Base-by-base conservation (phyloP, 768 basidiomycete species). In the Podaxis carcinomalis region DNA sequence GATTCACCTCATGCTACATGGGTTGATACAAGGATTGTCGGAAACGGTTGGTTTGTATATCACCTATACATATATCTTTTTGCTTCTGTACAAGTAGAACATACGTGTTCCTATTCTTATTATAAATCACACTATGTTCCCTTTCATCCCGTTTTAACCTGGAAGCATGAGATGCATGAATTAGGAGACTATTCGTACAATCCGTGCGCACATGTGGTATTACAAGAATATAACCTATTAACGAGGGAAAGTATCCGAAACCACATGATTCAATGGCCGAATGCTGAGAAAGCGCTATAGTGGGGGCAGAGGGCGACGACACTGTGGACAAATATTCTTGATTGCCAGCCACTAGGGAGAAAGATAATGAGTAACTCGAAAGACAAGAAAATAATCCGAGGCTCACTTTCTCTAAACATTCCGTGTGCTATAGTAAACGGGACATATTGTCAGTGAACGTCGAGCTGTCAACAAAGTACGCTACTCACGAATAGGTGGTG, bases 301-400 rank as follows among this genome's bases (percentile, higher is more conserved):
- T 0, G 92, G 91, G 9, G 93, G 93, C 51, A 95, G 71, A 16
- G 89, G 87, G 62, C 93, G 77, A 63, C 93, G 88, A 73, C 93
- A 94, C 62, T 93, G 87, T n/a, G 93, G 93, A 68, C 93, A 95
- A 42, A 95, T 93, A 64, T 92, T 94, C 90, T 90, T 90, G 69
- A 90, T 87, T 54, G 85, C 85, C 63, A 90, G 80, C 90, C 90
- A 91, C 83, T 85, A 7, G 64, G 9, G 40, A 11, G 52, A 55
- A 37, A 35, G 37, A 50, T 39, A 51, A 58, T 73, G 10, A 70
- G 56, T 52, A 60, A 59, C 4, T 27, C 50, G 7, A 6, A 9
- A 49, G 28, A 1, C 37, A 37, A 61, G 16, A 49, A 39, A 47
- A 61, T n/a, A 46, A 28, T 25, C 27, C 5, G 51, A 51, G 16